Conservation (phyloP, 148 eudicot genomes). For the Cornus florida region DNA sequence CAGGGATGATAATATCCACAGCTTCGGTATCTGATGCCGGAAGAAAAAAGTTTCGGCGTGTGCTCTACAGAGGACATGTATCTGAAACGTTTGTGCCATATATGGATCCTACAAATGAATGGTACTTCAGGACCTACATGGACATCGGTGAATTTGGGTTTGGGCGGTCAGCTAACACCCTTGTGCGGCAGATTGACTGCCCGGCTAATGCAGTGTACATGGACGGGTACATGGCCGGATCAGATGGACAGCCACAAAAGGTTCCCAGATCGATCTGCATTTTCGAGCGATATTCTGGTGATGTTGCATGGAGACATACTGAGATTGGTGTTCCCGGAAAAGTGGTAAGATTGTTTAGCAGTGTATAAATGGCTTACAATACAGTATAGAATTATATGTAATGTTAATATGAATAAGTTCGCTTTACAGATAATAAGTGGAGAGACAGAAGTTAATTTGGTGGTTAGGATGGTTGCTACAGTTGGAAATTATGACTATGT, state of each 20-base stretch:
- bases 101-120: constrained; percentile 78
- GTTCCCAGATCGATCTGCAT: constrained; percentile 58
- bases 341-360: constrained; percentile 39
- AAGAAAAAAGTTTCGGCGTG: constrained; percentile 35
- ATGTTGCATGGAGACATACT: constrained; percentile 79
- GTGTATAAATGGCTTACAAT: background rate
- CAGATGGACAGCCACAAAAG: constrained; percentile 48
- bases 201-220: constrained; percentile 59
- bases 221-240: constrained; percentile 69
- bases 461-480: constrained; percentile 85
- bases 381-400: background rate
- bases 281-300: constrained; percentile 67
- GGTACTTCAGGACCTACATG: constrained; percentile 81
- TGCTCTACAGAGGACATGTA: constrained; percentile 78
- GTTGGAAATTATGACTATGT: constrained; percentile 92
- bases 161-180: constrained; percentile 59
- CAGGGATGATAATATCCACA: constrained; percentile 73
- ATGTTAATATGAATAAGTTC: background rate
- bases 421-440: constrained; percentile 62
- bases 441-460: constrained; percentile 57
- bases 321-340: constrained; percentile 79
- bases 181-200: constrained; percentile 63
- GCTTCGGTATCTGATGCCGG: constrained; percentile 54
- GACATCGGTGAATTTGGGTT: constrained; percentile 88
- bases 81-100: constrained; percentile 91